Base-by-base conservation (phyloP, 1,139 yeast species). In the Yamadazyma diospyri region DNA sequence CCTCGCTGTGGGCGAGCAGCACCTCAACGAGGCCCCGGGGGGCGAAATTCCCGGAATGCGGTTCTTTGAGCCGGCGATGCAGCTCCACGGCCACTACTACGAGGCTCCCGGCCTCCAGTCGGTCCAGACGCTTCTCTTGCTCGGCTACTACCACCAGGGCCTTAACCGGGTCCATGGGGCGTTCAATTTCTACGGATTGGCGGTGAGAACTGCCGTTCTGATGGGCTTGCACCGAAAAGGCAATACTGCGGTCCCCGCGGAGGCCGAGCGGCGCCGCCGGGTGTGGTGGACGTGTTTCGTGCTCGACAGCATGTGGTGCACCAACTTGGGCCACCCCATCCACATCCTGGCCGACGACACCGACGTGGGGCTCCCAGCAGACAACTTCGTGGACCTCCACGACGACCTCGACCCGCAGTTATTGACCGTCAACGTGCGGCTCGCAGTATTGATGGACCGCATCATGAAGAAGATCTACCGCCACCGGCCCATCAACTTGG, bases 271-370 rank as follows among this genome's bases (percentile, higher is more conserved):
- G 19, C 24, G 42, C 5, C 36, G 30, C 17, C 25, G 44, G 29
- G 41, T 42, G n/a, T 42, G 46, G 46, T 41, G 46, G 46, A 36
- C 45, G 3, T 31, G 35, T 15, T 40, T 39, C 25, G 29, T 39
- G 3, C 25, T 42, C 32, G 46, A 42, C 29, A 33, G 36, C 17
- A 25, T 39, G 12, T 42, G 46, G 46, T 35, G 36, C 13, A 36
- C 43, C 4, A 40, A 39, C 29, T 22, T 42, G 15, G 43, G 45
- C 16, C 43, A 39, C 14, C 40, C 41, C 5, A 25, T 42, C 16
- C 45, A 42, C 27, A 33, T 39, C 6, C 33, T 15, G 24, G 23
- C 31, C 13, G 37, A 33, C 15, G 43, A 40, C 28, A 38, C 32
- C 18, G 28, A 25, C 7, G n/a, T 25, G 15, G 28, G 16, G 15